phyloP scores from a whole-genome alignment of 139 green algal species.

The Spirogloea muscicola region DNA sequence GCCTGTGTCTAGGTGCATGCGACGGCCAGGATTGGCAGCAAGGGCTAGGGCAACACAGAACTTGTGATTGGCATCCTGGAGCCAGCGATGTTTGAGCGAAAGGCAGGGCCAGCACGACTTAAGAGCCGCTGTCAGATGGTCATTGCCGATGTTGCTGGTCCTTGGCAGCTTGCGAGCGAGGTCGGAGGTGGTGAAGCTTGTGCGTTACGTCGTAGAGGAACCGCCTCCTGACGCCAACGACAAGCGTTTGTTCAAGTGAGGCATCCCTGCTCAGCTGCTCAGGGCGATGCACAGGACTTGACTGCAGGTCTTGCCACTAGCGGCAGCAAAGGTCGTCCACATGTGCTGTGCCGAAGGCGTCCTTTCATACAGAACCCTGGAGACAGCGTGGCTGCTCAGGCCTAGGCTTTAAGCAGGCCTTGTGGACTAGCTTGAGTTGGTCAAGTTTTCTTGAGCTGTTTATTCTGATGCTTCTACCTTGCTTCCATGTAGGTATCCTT shows the following conservation, averaged over 20 bases:
- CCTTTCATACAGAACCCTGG: too few relatives aligned
- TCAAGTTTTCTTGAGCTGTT: too few relatives aligned
- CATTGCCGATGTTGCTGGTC: conserved; percentile 1
- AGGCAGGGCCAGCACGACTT: not conserved
- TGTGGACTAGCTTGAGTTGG: too few relatives aligned
- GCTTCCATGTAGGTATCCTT: conserved; percentile 98
- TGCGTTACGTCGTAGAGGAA: conserved; percentile 47
- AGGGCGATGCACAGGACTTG: too few relatives aligned
- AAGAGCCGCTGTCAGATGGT: not conserved
- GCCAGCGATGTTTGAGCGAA: not conserved
- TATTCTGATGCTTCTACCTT: too few relatives aligned
- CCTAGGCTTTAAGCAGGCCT: too few relatives aligned
- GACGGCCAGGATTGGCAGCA: not conserved
- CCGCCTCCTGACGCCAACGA: conserved; percentile 36
- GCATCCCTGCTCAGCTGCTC: too few relatives aligned
- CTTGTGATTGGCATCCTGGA: not conserved
- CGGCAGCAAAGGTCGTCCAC: too few relatives aligned
- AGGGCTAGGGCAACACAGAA: not conserved
- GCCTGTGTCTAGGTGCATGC: not conserved
- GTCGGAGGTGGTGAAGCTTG: conserved; percentile 28
- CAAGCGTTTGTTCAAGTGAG: conserved; percentile 50
- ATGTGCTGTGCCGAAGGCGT: too few relatives aligned
- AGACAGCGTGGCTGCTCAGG: too few relatives aligned
- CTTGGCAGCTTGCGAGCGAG: conserved; percentile 22
- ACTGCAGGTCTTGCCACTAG: too few relatives aligned